Conservation (phyloP, 805 yeast species). For the Yarrowia keelungensis region DNA sequence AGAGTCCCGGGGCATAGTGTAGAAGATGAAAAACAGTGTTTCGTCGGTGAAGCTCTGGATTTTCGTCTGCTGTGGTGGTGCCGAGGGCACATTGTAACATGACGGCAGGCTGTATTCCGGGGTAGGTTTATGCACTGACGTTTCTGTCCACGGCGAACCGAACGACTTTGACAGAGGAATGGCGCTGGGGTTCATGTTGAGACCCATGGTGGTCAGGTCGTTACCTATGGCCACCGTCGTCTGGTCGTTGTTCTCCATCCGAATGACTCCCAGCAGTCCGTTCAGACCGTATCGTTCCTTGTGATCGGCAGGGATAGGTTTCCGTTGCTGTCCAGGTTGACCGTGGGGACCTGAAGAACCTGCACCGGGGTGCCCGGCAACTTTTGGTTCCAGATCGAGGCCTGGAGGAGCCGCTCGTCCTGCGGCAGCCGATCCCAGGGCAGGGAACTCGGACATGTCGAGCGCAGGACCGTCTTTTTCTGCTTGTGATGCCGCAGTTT, state of each 20-base stretch:
- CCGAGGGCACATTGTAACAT: constrained; percentile 56
- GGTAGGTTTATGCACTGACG: constrained; percentile 86
- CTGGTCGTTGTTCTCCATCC: constrained; percentile 67
- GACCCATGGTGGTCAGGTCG: constrained; percentile 71
- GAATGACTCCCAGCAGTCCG: constrained; percentile 66
- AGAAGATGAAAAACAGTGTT: constrained; percentile 90
- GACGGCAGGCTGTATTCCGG: constrained; percentile 77
- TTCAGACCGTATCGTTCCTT: constrained; percentile 71
- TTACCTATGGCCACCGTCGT: constrained; percentile 75
- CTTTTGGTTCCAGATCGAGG: constrained; percentile 36
- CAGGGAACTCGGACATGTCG: constrained; percentile 45
- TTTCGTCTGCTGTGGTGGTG: constrained; percentile 56
- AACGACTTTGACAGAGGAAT: constrained; percentile 65
- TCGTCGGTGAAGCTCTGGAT: constrained; percentile 75
- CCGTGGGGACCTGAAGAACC: constrained; percentile 34
- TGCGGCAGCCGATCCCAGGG: constrained; percentile 42
- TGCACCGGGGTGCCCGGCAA: constrained; percentile 32
- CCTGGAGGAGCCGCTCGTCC: constrained; percentile 33
- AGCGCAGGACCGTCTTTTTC: constrained; percentile 39
- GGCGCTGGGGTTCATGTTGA: constrained; percentile 59
- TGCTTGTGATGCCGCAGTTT: constrained; percentile 34
- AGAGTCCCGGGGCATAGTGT: constrained; percentile 90
- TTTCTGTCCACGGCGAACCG: constrained; percentile 95
- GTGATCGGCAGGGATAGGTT: constrained; percentile 48
- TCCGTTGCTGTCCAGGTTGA: constrained; percentile 34